These are phyloP conservation scores for Bondarzewia mesenterica DNA, from an alignment of 1,284 basidiomycete genomes.

Conservation along the genomic window DNA sequence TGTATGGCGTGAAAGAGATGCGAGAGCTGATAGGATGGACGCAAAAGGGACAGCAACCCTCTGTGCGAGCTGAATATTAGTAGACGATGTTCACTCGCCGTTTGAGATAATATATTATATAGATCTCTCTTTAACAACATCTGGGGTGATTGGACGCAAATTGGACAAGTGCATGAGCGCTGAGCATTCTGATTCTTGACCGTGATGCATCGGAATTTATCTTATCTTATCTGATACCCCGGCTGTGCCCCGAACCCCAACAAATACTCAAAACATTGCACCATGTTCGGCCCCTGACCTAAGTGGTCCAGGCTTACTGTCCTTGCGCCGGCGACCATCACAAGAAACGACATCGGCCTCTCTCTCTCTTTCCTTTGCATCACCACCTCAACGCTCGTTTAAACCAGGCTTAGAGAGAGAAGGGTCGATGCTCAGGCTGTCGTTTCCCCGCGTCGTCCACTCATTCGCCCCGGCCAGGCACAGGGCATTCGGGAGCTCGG, in stretches of 20 bases:
- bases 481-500: constrained; percentile 28
- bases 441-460: constrained; percentile 8
- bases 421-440: not conserved
- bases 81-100: no score
- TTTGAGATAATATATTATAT: no score
- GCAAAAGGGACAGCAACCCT: constrained; percentile 19
- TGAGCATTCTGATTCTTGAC: no score
- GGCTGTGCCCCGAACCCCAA: no score
- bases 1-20: constrained; percentile 75
- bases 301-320: not conserved
- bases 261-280: not conserved
- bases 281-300: not conserved
- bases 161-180: no score
- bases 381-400: constrained; percentile 1
- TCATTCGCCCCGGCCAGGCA: constrained; percentile 16
- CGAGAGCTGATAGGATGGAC: constrained; percentile 63
- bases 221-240: constrained; percentile 12
- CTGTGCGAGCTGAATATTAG: not conserved
- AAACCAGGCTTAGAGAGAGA: not conserved
- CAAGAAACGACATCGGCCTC: not conserved
- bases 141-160: no score
- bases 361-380: not conserved
- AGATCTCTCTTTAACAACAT: no score
- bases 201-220: no score
- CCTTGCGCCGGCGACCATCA: no score